Conservation (phyloP, 805 yeast species). For the Wickerhamiella nectarea region DNA sequence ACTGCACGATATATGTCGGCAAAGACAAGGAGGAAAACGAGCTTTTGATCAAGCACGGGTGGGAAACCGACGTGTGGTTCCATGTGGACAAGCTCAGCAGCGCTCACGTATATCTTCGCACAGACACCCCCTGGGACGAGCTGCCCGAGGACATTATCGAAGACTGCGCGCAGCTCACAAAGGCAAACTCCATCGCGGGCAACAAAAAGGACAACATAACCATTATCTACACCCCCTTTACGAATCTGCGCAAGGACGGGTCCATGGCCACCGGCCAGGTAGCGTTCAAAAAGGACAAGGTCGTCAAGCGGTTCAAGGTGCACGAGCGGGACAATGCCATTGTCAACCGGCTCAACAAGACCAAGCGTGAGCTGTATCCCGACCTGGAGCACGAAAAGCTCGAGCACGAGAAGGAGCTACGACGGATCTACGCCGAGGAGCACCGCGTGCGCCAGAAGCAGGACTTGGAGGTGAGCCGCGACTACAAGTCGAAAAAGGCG, state of each 20-base stretch:
- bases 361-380: constrained; percentile 42
- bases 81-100: constrained; percentile 67
- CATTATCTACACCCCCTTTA: constrained; percentile 61
- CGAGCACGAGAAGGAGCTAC: constrained; percentile 30
- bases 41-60: constrained; percentile 45
- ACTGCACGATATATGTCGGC: constrained; percentile 43
- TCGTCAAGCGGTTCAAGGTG: constrained; percentile 40
- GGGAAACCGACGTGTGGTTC: constrained; percentile 57
- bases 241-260: constrained; percentile 50
- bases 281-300: constrained; percentile 46
- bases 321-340: constrained; percentile 44
- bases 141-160: constrained; percentile 40
- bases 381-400: constrained; percentile 33
- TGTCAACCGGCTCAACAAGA: constrained; percentile 49
- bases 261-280: constrained; percentile 73
- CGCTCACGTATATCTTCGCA: constrained; percentile 60
- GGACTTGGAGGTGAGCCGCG: constrained; percentile 28
- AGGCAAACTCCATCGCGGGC: constrained; percentile 65
- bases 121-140: constrained; percentile 31
- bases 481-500: constrained; percentile 22
- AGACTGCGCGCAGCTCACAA: constrained; percentile 60
- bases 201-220: constrained; percentile 54
- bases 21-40: constrained; percentile 62
- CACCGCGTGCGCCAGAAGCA: constrained; percentile 29
- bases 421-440: constrained; percentile 22